A percentile compares a stretch with the other conserved stretches of the same genome.
phyloP scores from a whole-genome alignment of 768 basidiomycete genomes.

The Psilocybe azurescens region DNA sequence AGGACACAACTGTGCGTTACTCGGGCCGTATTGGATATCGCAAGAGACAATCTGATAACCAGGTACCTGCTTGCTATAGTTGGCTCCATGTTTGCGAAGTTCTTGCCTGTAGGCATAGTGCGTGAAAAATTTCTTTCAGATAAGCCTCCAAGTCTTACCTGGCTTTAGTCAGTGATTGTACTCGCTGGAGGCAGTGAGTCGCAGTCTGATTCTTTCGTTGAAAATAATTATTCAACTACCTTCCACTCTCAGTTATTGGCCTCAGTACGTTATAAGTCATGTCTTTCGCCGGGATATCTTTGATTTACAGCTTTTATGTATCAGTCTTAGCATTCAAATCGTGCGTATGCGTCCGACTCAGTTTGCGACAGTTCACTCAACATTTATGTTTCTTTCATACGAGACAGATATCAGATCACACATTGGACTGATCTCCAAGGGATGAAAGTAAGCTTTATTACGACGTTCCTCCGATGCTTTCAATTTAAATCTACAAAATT shows the following conservation, averaged over 20 bases:
- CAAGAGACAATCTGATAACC: neutral
- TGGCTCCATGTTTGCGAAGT: neutral
- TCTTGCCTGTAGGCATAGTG: neutral
- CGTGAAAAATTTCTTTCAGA: neutral
- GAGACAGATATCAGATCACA: neutral
- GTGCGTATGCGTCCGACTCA: neutral
- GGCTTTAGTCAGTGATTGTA: neutral
- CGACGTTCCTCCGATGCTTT: no score
- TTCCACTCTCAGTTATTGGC: neutral
- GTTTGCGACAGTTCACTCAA: neutral
- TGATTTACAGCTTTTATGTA: neutral
- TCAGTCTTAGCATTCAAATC: neutral
- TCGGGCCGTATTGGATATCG: neutral
- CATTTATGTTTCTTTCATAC: neutral
- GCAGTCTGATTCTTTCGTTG: neutral
- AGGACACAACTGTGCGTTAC: slow-evolving; percentile 5
- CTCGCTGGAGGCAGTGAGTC: neutral
- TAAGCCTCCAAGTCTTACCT: neutral
- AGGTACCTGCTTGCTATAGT: neutral
- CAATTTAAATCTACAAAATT: neutral
- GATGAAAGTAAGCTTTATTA: neutral
- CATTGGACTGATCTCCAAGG: neutral
- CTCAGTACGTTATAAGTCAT: neutral
- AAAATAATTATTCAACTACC: neutral
- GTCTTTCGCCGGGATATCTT: neutral